Conservation (phyloP, 2,329 filamentous ascomycete genomes). For the Colletotrichum incanum region DNA sequence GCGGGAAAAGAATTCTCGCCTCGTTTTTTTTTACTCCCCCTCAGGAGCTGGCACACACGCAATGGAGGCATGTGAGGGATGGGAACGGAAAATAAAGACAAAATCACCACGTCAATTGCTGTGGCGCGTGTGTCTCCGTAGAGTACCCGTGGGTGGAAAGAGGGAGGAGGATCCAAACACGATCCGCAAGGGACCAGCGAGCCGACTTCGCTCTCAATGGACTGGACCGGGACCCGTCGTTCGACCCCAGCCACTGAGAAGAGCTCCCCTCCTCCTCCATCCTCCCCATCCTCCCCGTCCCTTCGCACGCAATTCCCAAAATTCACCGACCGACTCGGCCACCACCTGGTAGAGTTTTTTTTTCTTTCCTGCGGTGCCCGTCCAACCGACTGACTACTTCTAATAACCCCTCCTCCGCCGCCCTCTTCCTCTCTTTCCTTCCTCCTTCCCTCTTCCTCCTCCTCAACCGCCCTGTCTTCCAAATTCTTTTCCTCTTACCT, state of each 20-base stretch:
- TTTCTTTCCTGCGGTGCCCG: background rate
- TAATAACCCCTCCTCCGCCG: constrained; percentile 38
- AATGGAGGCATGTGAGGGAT: background rate
- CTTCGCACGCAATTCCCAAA: constrained; percentile 42
- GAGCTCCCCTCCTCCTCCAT: constrained; percentile 15
- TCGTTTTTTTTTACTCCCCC: constrained; percentile 1
- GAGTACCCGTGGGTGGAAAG: background rate
- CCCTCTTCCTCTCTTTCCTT: constrained; percentile 15
- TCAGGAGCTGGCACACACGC: background rate
- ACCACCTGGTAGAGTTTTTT: constrained; percentile 38
- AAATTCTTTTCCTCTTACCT: constrained; percentile 29
- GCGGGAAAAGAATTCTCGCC: constrained; percentile 29
- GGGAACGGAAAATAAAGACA: background rate
- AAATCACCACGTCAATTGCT: constrained; percentile 13
- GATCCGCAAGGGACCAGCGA: background rate
- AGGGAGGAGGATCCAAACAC: background rate
- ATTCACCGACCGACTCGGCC: constrained; percentile 39
- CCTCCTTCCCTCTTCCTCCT: constrained; percentile 12
- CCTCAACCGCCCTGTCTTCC: constrained; percentile 30
- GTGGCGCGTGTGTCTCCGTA: constrained; percentile 11
- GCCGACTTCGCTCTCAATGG: constrained; percentile 40
- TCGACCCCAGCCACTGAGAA: constrained; percentile 32
- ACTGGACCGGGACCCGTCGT: constrained; percentile 30
- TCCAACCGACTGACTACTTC: constrained; percentile 35
- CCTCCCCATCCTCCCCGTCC: constrained; percentile 5